These are phyloP conservation scores for Hymenoscyphus occultus DNA, from an alignment of 2,329 filamentous ascomycete species.

Conservation along the genomic window DNA sequence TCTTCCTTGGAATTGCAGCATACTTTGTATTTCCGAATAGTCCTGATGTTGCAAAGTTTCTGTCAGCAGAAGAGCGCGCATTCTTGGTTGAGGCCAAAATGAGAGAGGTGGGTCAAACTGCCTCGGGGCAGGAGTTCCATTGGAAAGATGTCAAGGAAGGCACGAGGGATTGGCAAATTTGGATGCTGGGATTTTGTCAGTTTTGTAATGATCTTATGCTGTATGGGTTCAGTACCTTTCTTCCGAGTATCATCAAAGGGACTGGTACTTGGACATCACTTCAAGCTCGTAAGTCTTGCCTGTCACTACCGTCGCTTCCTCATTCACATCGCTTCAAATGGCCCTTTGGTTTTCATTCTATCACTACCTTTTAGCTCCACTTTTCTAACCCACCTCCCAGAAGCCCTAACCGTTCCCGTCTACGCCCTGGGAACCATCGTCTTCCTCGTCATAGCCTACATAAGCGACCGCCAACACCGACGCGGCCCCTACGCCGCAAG, in stretches of 20 bases:
- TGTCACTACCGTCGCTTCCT: background rate
- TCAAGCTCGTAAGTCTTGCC: conserved; percentile 44
- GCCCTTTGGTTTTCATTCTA: background rate
- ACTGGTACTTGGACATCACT: conserved; percentile 55
- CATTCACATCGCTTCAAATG: background rate
- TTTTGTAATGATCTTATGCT: conserved; percentile 64
- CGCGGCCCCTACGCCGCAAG: conserved; percentile 54
- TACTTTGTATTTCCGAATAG: conserved; percentile 58
- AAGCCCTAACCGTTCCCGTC: conserved; percentile 66
- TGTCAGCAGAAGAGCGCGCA: conserved; percentile 49
- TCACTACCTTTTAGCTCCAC: background rate
- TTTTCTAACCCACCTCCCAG: background rate
- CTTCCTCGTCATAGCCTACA: conserved; percentile 55
- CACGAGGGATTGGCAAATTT: conserved; percentile 63
- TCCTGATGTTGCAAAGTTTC: conserved; percentile 56
- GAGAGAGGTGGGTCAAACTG: conserved; percentile 49
- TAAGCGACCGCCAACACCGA: conserved; percentile 56
- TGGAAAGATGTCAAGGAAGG: conserved; percentile 55
- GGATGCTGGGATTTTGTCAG: conserved; percentile 55
- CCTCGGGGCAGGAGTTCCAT: conserved; percentile 51
- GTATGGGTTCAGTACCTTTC: conserved; percentile 65
- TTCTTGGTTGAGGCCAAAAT: background rate
- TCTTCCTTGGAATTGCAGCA: conserved; percentile 52
- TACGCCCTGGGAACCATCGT: conserved; percentile 61
- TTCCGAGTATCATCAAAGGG: conserved; percentile 65